phyloP scores from a whole-genome alignment of 164 flowering plant species.

The Tinospora cordifolia region DNA sequence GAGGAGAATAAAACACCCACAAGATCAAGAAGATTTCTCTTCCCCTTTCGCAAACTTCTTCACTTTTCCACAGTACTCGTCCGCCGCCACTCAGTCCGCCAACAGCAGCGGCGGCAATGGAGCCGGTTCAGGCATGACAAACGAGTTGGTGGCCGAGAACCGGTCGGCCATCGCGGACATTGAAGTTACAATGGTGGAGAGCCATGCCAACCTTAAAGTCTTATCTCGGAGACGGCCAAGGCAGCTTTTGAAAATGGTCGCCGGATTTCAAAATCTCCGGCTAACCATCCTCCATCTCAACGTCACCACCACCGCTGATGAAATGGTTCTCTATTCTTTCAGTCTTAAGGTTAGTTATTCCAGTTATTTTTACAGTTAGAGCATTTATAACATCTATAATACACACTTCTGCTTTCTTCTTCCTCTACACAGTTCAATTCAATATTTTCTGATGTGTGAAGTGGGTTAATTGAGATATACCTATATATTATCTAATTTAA shows the following conservation, averaged over 20 bases:
- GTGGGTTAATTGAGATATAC: too few species aligned
- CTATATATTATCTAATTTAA: too few species aligned
- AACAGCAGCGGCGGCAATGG: neutral
- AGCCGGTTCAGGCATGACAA: too few species aligned
- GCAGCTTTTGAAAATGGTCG: slow-evolving; percentile 65
- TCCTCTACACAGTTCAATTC: neutral
- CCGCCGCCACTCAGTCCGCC: slow-evolving; percentile 24
- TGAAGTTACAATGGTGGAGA: slow-evolving; percentile 85
- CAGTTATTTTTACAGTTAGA: neutral
- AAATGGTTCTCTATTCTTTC: slow-evolving; percentile 59
- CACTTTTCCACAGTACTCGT: slow-evolving; percentile 55
- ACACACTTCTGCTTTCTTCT: too few species aligned
- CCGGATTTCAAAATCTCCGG: slow-evolving; percentile 45
- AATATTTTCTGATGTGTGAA: too few species aligned
- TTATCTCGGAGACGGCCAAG: slow-evolving; percentile 44
- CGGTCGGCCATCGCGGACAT: slow-evolving; percentile 49
- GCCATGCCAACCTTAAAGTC: slow-evolving; percentile 74
- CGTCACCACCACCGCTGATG: slow-evolving; percentile 47
- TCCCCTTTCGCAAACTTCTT: slow-evolving; percentile 56
- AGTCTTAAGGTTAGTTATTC: slow-evolving; percentile 58
- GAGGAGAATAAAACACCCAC: slow-evolving; percentile 19
- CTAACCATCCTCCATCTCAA: slow-evolving; percentile 75
- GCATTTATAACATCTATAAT: too few species aligned
- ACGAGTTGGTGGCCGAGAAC: slow-evolving; percentile 14
- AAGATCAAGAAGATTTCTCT: slow-evolving; percentile 12